A percentile compares a stretch with the other conserved stretches of the same genome.
These are phyloP conservation scores for Suillus variegatus DNA, from an alignment of 768 basidiomycete species.

Conservation along the genomic window DNA sequence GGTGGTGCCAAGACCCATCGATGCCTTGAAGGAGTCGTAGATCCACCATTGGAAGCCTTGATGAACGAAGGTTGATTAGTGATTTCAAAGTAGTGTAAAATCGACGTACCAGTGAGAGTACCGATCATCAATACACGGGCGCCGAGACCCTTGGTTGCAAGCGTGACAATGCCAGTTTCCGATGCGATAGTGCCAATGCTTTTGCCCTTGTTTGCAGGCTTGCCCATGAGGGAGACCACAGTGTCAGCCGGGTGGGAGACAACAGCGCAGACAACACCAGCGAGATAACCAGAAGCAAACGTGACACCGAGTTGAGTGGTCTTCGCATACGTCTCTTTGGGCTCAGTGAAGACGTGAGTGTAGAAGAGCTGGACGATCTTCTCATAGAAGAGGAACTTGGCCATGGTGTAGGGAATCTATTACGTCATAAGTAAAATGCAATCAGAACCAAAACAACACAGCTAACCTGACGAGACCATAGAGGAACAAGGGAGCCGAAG, in stretches of 20 bases:
- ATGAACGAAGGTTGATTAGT: slow-evolving; percentile 3
- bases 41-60: slow-evolving; percentile 94
- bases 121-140: slow-evolving; percentile 88
- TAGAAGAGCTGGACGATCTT: slow-evolving; percentile 87
- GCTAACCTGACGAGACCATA: slow-evolving; percentile 84
- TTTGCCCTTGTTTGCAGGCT: slow-evolving; percentile 85
- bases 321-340: slow-evolving; percentile 79
- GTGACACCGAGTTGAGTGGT: slow-evolving; percentile 87
- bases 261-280: slow-evolving; percentile 93
- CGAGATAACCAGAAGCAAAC: slow-evolving; percentile 89
- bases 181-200: slow-evolving; percentile 64
- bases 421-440: neutral
- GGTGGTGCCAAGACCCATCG: slow-evolving; percentile 86
- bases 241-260: slow-evolving; percentile 98
- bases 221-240: slow-evolving; percentile 91
- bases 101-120: slow-evolving; percentile 44
- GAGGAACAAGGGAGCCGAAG: slow-evolving; percentile 81
- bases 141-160: slow-evolving; percentile 85
- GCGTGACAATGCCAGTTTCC: slow-evolving; percentile 63
- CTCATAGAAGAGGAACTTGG: slow-evolving; percentile 97
- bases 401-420: slow-evolving; percentile 98
- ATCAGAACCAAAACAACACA: neutral
- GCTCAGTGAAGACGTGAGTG: slow-evolving; percentile 79
- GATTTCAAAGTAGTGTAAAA: neutral
- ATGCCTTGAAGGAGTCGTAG: slow-evolving; percentile 82